Base-by-base conservation (phyloP, 2,329 filamentous ascomycete species). In the Fusarium fracticaudum region DNA sequence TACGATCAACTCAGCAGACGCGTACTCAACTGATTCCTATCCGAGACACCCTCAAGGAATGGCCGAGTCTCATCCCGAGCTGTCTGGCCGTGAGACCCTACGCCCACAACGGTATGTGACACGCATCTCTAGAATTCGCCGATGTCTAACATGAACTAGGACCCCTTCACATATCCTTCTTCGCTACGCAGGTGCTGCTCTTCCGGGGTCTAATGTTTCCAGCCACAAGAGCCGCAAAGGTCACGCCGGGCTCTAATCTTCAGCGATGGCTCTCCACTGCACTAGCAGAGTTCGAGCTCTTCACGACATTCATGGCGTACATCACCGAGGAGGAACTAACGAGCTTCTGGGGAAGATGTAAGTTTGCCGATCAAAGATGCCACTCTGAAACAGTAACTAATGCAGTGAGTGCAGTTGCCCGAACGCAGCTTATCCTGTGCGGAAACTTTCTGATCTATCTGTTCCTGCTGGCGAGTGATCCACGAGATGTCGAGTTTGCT, bases 361-460 rank as follows among this genome's bases (percentile, higher is more conserved):
- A 74, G 84, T 84, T 58, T 14, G n/a, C 33, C 24, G 35, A 40
- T 64, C 59, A 57, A 55, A 20, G 38, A 6, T 24, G 31, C 18
- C 18, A 9, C 14, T 44, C 35, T 40, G 35, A 37, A 17, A 11
- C 20, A 5, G 10, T 8, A 6, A 44, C 61, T 76, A 24, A 74
- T 60, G 40, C 35, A 38, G 6, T 14, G 1, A 38, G 7, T 13
- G 0, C 14, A 70, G 80, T 82, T 66, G 78, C 75, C 26, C 82
- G 85, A 20, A 85, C 84, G 13, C 85, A 87, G 63, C 76, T 87
- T 2, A 86, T 86, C 8, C 78, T 86, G 1, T 85, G 84, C 43
- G 84, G 85, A 22, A 87, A 87, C 71, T 86, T 87, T 59, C 79
- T 87, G 54, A 85, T 87, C 33, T 86, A 86, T 67, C 80, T 87